Percentiles rank a stretch among this genome's conserved stretches.
Conservation (phyloP, 768 basidiomycete genomes). For the Termitomyces sp. region DNA sequence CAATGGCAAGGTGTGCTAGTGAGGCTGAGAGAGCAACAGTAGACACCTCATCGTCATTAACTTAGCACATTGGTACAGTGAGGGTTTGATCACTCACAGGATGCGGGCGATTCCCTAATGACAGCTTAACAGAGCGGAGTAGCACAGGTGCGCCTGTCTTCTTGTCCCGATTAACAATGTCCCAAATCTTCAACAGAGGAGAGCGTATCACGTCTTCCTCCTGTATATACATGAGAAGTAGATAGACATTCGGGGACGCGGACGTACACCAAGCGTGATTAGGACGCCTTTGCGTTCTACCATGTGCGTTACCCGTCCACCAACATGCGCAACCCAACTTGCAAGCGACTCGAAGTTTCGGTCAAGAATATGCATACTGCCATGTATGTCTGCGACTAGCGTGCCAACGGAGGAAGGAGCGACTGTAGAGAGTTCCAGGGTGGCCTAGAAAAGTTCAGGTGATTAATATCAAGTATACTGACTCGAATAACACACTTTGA, state of each 20-base stretch:
- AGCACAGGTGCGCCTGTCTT: constrained; percentile 57
- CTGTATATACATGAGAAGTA: constrained; percentile 31
- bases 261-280: constrained; percentile 82
- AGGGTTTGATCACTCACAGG: constrained; percentile 42
- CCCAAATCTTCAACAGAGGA: constrained; percentile 86
- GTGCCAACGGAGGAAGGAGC: constrained; percentile 60
- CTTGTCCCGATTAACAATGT: constrained; percentile 67
- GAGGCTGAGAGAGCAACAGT: constrained; percentile 73
- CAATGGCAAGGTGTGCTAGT: constrained; percentile 84
- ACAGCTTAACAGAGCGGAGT: constrained; percentile 72
- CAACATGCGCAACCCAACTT: constrained; percentile 78
- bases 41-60: constrained; percentile 47
- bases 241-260: not conserved
- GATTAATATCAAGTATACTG: not conserved
- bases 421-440: constrained; percentile 71
- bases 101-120: constrained; percentile 72
- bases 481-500: constrained; percentile 47
- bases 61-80: constrained; percentile 1
- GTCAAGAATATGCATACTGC: constrained; percentile 73
- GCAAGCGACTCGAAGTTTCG: constrained; percentile 63
- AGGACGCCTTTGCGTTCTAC: constrained; percentile 75
- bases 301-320: constrained; percentile 84
- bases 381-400: constrained; percentile 82
- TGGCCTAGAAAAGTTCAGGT: constrained; percentile 31
- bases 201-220: constrained; percentile 69